phyloP scores from a whole-genome alignment of 116 monocot species.

The Cymodocea nodosa region DNA sequence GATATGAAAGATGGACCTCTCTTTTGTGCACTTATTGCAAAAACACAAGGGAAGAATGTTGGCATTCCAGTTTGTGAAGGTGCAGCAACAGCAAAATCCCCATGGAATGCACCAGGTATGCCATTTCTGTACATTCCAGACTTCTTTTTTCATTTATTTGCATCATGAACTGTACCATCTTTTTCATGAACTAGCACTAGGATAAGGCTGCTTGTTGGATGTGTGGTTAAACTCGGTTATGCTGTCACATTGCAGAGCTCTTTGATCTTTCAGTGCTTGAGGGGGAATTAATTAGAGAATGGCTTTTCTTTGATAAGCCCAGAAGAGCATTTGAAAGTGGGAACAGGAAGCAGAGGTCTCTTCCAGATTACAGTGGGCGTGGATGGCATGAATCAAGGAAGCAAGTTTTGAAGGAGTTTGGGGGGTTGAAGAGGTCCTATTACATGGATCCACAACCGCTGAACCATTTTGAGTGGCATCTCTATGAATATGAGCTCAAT shows the following conservation, averaged over 20 bases:
- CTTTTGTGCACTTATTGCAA: conserved; percentile 74
- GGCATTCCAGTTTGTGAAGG: conserved; percentile 96
- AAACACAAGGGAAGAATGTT: conserved; percentile 87
- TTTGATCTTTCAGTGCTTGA: conserved; percentile 77
- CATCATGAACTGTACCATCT: too few relatives aligned
- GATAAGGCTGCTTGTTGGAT: neutral
- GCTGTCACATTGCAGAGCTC: conserved; percentile 40
- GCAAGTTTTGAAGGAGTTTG: conserved; percentile 89
- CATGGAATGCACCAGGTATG: conserved; percentile 92
- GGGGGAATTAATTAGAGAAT: conserved; percentile 86
- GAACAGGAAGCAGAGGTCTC: conserved; percentile 83
- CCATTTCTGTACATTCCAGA: too few relatives aligned
- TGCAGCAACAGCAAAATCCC: conserved; percentile 85
- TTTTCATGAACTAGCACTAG: too few relatives aligned
- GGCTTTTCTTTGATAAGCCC: conserved; percentile 97
- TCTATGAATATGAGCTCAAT: conserved; percentile 85
- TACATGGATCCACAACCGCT: conserved; percentile 97
- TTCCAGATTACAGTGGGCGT: conserved; percentile 89
- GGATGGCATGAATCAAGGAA: conserved; percentile 99
- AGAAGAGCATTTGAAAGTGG: conserved; percentile 96
- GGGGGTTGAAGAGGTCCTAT: conserved; percentile 87
- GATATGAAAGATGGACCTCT: conserved; percentile 95
- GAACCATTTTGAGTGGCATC: conserved; percentile 71
- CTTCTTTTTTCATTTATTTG: too few relatives aligned
- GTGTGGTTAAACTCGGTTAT: neutral